These are phyloP conservation scores for Mucor mucedo DNA, from an alignment of 371 early-diverging fungal genomes.

Conservation along the genomic window DNA sequence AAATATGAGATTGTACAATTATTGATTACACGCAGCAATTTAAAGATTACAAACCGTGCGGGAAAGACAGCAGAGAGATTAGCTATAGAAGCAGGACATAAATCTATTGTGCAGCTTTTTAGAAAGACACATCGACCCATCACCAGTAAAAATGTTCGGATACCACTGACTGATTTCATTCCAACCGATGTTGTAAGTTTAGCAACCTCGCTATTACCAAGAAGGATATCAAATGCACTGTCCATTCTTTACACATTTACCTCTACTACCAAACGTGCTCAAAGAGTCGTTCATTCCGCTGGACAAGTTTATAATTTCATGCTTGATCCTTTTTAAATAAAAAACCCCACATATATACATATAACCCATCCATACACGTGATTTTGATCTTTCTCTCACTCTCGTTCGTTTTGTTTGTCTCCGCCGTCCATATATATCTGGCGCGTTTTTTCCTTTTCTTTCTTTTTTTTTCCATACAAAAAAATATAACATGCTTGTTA, in stretches of 20 bases:
- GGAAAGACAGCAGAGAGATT: conserved; percentile 48
- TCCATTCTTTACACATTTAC: conserved; percentile 40
- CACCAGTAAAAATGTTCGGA: conserved; percentile 16
- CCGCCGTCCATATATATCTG: not conserved
- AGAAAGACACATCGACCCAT: conserved; percentile 8
- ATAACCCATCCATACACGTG: not conserved
- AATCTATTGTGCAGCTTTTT: conserved; percentile 33
- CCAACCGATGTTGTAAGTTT: conserved; percentile 25
- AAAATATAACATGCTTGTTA: conserved; percentile 56
- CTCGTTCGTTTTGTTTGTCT: not conserved
- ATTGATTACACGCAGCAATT: conserved; percentile 33
- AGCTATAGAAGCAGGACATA: conserved; percentile 45
- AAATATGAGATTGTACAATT: conserved; percentile 47
- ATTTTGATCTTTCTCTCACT: not conserved
- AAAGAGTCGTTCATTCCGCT: conserved; percentile 37
- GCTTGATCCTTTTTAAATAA: conserved; percentile 47
- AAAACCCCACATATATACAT: too few species aligned
- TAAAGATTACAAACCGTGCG: conserved; percentile 31
- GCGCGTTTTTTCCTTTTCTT: not conserved
- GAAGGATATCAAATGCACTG: conserved; percentile 24
- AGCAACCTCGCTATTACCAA: conserved; percentile 30
- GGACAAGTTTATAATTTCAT: conserved; percentile 46
- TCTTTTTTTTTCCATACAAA: not conserved
- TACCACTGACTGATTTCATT: conserved; percentile 43
- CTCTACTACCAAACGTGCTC: conserved; percentile 30